Evolutionary conservation across 148 eudicot species (phyloP), one percentile per base, ranked within the genome.

Genomic region (Dysphania ambrosioides): DNA sequence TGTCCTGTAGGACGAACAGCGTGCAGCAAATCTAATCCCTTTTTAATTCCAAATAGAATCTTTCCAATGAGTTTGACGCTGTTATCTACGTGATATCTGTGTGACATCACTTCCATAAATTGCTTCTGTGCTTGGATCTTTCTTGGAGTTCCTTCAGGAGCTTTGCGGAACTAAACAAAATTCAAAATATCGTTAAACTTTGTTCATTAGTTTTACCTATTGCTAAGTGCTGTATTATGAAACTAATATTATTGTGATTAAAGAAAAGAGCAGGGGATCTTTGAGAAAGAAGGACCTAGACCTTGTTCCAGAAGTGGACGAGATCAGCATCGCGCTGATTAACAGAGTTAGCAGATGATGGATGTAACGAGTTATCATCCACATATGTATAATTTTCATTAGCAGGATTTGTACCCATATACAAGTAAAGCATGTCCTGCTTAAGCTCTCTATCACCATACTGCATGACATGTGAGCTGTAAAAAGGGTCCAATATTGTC

Each of bases 241-340:
- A 57, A 18, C 38, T 9, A 21, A 6, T 21, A 59, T 15, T 19
- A 31, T 26, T 1, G 57, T 18, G 47, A 13, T 4, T 30, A 19
- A 75, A 11, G 30, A 3, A 32, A 38, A 36, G 7, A 12, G 42
- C 5, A 9, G 26, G 41, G 19, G 19, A 34, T 0, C 34, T 7
- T 21, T 62, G 24, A 53, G 12, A 55, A 13, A 21, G 12, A 62
- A 71, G 61, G 30, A 34, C 16, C 70, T 75, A 75, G 55, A 96
- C 99, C 99, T 96, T 96, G 74, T 85, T 79, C 99, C 99, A 96
- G 78, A 96, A 96, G 82, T 96, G 97, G 58, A 96, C 36, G 53
- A 96, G 92, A 86, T 96, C 99, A 57, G 99, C 97, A 88, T 96
- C 97, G 21, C 97, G 93, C 82, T 96, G 99, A 82, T 96, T 96